Conservation (phyloP, 192 early-diverging fungal species). For the Geranomyces variabilis region DNA sequence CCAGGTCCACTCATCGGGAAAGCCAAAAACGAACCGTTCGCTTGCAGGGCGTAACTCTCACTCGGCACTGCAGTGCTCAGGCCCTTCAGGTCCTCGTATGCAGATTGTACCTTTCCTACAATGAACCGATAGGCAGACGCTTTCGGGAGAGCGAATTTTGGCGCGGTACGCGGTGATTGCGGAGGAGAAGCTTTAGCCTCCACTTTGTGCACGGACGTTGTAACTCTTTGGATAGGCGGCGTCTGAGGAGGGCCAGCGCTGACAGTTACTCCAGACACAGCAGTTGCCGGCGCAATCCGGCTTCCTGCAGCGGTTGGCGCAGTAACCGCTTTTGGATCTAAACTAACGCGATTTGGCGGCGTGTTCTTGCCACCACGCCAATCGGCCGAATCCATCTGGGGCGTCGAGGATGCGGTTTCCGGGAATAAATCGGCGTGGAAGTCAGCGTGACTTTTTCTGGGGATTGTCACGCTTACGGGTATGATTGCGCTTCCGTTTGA, state of each 20-base stretch:
- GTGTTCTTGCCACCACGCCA: constrained; percentile 57
- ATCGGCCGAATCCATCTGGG: constrained; percentile 57
- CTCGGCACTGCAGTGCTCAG: constrained; percentile 56
- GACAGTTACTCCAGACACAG: not conserved
- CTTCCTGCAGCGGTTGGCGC: not conserved
- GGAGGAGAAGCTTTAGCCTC: constrained; percentile 7
- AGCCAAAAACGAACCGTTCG: constrained; percentile 67
- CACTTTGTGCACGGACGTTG: no score
- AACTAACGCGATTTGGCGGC: constrained; percentile 6
- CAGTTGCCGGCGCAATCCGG: constrained; percentile 8
- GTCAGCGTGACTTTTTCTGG: constrained; percentile 77
- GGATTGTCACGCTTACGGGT: constrained; percentile 70
- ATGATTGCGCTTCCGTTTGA: constrained; percentile 64
- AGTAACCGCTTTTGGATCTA: constrained; percentile 14
- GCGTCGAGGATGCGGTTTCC: constrained; percentile 56
- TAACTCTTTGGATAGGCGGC: not conserved
- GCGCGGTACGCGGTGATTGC: constrained; percentile 14
- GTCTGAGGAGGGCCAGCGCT: not conserved
- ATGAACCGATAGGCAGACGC: constrained; percentile 53
- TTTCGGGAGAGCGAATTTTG: constrained; percentile 41
- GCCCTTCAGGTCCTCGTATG: constrained; percentile 66
- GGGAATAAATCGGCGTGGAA: constrained; percentile 88
- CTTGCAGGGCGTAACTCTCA: constrained; percentile 64
- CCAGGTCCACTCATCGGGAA: constrained; percentile 77
- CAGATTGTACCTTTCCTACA: constrained; percentile 34